Percentiles rank a stretch among this genome's conserved stretches.
phyloP scores from a whole-genome alignment of 228 moss, liverwort and hornwort species.

The Sphagnum magellanicum region DNA sequence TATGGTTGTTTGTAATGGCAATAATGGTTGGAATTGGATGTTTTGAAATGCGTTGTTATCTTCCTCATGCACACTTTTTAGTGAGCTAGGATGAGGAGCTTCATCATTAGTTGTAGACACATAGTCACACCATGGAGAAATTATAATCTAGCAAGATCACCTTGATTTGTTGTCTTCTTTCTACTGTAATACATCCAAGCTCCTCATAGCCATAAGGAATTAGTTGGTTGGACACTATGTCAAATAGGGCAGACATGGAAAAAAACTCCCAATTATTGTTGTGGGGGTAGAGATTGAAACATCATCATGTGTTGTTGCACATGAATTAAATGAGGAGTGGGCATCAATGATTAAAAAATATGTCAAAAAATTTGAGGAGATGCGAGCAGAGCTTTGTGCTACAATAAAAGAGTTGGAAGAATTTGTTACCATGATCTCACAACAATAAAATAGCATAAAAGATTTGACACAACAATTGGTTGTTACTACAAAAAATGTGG shows the following conservation, averaged over 20 bases:
- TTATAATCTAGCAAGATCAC: slow-evolving; percentile 74
- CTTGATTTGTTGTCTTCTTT: slow-evolving; percentile 40
- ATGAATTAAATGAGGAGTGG: slow-evolving; percentile 73
- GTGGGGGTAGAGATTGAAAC: background rate
- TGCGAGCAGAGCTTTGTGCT: slow-evolving; percentile 47
- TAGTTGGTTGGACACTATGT: background rate
- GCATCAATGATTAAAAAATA: slow-evolving; percentile 47
- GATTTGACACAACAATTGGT: slow-evolving; percentile 88
- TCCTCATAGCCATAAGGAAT: background rate
- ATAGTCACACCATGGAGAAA: slow-evolving; percentile 72
- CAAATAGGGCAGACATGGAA: too few relatives aligned
- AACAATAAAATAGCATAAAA: slow-evolving; percentile 66
- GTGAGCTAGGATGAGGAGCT: slow-evolving; percentile 48
- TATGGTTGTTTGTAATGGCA: too few relatives aligned
- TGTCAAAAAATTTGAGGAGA: slow-evolving; percentile 60
- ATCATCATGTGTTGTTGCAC: background rate
- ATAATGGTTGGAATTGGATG: background rate
- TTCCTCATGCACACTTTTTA: background rate
- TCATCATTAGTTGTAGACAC: slow-evolving; percentile 69
- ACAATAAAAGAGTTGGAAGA: slow-evolving; percentile 70
- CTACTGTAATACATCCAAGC: background rate
- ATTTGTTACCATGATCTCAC: slow-evolving; percentile 45
- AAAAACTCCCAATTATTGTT: too few relatives aligned
- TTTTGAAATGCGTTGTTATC: background rate
- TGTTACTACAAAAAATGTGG: slow-evolving; percentile 80